Evolutionary conservation across 768 basidiomycete species (phyloP), one percentile per base, ranked within the genome.

Genomic region (Pleurotus tuoliensis): DNA sequence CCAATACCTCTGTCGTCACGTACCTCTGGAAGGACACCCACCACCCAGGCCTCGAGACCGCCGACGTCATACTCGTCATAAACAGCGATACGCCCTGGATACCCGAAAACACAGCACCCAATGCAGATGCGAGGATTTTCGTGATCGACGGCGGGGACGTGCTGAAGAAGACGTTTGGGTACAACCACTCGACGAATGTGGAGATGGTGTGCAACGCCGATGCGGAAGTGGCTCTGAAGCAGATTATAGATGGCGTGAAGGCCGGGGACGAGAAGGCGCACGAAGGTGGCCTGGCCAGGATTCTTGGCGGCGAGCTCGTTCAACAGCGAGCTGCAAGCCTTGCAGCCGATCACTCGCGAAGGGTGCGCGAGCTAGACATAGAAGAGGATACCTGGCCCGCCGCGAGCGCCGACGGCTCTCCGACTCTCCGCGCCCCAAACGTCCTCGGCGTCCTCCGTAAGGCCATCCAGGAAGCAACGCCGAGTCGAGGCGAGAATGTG

Each of bases 11-110:
- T 3, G 87, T 85, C 0, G 59, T 77, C 15, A 79, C 82, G 3
- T 86, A 75, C 69, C 74, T 82, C 55, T 68, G 64, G 0, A 69
- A 74, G 2, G 74, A 67, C 22, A 73, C 73, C 0, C 80, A 82
- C 46, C 77, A 79, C 24, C 64, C 67, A 1, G 73, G 76, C 49
- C 75, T 89, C 16, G 69, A 71, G 30, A 67, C 69, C 20, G 85
- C 86, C 0, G 88, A 90, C 59, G 77, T 82, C 3, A 75, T 90
- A 15, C 68, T 90, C 8, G 70, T 88, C 15, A 58, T 90, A n/a
- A 87, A 90, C 56, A 75, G 74, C 6, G 85, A 86, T 58, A 69
- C 87, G 0, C 84, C 87, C 0, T 90, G 87, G 84, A 81, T 86
- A 24, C 77, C 82, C 1, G 71, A 64, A 45, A 73, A 78, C 53